A percentile compares a stretch with the other conserved stretches of the same genome.
Conservation (phyloP, 768 basidiomycete genomes). For the Panaeolus papilionaceus region DNA sequence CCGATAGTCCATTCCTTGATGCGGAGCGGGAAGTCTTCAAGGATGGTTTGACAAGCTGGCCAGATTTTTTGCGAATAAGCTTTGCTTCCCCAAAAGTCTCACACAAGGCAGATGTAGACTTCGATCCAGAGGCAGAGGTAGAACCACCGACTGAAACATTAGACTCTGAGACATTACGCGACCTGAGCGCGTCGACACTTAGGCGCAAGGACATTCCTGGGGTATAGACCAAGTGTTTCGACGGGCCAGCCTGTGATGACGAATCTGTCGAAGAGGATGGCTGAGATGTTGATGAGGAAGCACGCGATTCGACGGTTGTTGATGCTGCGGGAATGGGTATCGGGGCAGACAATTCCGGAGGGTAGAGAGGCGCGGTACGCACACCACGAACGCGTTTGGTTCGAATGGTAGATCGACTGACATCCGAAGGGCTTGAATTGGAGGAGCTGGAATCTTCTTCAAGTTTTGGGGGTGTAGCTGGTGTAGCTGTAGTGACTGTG, state of each 20-base stretch:
- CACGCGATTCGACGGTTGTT: slow-evolving; percentile 11
- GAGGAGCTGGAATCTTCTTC: slow-evolving; percentile 47
- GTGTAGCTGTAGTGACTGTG: slow-evolving; percentile 28
- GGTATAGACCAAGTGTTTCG: slow-evolving; percentile 43
- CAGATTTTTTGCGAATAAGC: slow-evolving; percentile 89
- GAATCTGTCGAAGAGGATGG: slow-evolving; percentile 27
- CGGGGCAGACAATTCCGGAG: slow-evolving; percentile 50
- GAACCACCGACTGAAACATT: slow-evolving; percentile 31
- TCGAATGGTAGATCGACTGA: slow-evolving; percentile 42
- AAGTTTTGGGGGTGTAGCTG: slow-evolving; percentile 25
- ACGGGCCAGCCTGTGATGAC: slow-evolving; percentile 22
- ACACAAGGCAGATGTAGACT: slow-evolving; percentile 32
- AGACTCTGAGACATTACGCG: slow-evolving; percentile 39
- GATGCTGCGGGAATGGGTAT: slow-evolving; percentile 39
- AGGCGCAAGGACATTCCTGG: slow-evolving; percentile 47
- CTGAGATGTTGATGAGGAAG: slow-evolving; percentile 8
- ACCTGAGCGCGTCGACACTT: slow-evolving; percentile 30
- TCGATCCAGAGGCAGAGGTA: slow-evolving; percentile 26
- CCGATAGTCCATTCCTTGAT: slow-evolving; percentile 51
- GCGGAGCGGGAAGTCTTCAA: slow-evolving; percentile 75
- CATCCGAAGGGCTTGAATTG: slow-evolving; percentile 40
- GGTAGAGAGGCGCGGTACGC: slow-evolving; percentile 27
- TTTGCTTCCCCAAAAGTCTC: slow-evolving; percentile 41
- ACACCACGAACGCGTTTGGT: slow-evolving; percentile 42
- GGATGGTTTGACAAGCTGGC: slow-evolving; percentile 91